Conservation (phyloP, 352 stramenopile genomes). For the Lagenidium sp. region DNA sequence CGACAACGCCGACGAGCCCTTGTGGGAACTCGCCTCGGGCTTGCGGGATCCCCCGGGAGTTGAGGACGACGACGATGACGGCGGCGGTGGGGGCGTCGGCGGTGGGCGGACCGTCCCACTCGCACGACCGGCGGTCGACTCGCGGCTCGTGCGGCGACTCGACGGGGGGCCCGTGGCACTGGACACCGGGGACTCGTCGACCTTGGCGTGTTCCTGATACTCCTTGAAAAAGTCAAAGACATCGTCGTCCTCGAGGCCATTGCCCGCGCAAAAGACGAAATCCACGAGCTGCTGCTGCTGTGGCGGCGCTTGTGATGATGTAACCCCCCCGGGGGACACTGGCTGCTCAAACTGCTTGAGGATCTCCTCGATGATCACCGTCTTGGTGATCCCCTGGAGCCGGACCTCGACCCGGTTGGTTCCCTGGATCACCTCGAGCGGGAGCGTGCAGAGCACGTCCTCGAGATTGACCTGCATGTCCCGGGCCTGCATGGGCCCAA, state of each 20-base stretch:
- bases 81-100: conserved; percentile 5
- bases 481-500: conserved; percentile 73
- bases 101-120: conserved; percentile 6
- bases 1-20: conserved; percentile 24
- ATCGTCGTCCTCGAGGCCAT: conserved; percentile 79
- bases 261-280: conserved; percentile 82
- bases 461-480: conserved; percentile 87
- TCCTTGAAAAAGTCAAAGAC: conserved; percentile 82
- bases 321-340: conserved; percentile 1
- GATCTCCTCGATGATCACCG: conserved; percentile 49
- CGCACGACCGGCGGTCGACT: conserved; percentile 7
- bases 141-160: not conserved
- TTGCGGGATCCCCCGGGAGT: not conserved
- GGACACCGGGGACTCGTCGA: too few relatives aligned
- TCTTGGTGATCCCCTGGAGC: conserved; percentile 58
- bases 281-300: conserved; percentile 31
- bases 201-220: conserved; percentile 31
- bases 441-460: conserved; percentile 76
- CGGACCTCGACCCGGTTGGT: conserved; percentile 71
- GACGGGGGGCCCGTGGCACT: not conserved
- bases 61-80: not conserved
- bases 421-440: conserved; percentile 71
- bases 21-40: conserved; percentile 4
- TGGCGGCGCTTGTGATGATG: too few relatives aligned
- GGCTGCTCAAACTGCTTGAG: conserved; percentile 29